phyloP scores from a whole-genome alignment of 805 yeast genomes.

The Danielia oregonensis region DNA sequence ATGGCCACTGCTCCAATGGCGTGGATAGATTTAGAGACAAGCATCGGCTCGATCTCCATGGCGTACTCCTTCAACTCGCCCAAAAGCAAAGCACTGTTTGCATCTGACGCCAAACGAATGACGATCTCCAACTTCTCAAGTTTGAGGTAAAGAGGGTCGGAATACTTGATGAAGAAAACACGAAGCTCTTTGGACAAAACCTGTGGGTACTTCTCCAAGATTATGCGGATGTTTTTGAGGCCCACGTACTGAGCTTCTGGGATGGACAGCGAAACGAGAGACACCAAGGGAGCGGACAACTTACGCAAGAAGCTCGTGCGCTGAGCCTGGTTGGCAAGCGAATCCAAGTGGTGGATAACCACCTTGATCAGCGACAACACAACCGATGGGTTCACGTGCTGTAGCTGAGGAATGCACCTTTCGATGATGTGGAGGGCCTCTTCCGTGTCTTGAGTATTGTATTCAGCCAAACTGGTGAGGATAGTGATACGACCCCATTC shows the following conservation, averaged over 20 bases:
- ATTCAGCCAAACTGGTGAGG: slow-evolving; percentile 75
- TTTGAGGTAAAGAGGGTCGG: slow-evolving; percentile 76
- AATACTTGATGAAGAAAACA: slow-evolving; percentile 85
- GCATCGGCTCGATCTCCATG: slow-evolving; percentile 79
- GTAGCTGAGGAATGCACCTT: slow-evolving; percentile 89
- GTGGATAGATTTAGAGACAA: slow-evolving; percentile 61
- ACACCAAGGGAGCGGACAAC: slow-evolving; percentile 80
- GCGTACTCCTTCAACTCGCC: slow-evolving; percentile 77
- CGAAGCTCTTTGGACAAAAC: slow-evolving; percentile 75
- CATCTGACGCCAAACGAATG: slow-evolving; percentile 62
- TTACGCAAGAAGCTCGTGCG: slow-evolving; percentile 54
- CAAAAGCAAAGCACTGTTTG: slow-evolving; percentile 54
- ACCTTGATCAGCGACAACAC: slow-evolving; percentile 83
- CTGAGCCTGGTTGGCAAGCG: slow-evolving; percentile 34
- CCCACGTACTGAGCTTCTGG: slow-evolving; percentile 96
- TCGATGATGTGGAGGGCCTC: slow-evolving; percentile 87
- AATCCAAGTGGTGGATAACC: slow-evolving; percentile 62
- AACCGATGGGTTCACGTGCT: slow-evolving; percentile 95
- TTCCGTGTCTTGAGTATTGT: slow-evolving; percentile 47
- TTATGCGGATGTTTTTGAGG: slow-evolving; percentile 82
- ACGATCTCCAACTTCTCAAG: slow-evolving; percentile 73
- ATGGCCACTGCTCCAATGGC: slow-evolving; percentile 74
- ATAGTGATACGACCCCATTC: slow-evolving; percentile 98
- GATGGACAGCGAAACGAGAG: slow-evolving; percentile 73
- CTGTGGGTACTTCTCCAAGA: slow-evolving; percentile 83